Conservation (phyloP, 192 early-diverging fungal genomes). For the Entophlyctis helioformis region DNA sequence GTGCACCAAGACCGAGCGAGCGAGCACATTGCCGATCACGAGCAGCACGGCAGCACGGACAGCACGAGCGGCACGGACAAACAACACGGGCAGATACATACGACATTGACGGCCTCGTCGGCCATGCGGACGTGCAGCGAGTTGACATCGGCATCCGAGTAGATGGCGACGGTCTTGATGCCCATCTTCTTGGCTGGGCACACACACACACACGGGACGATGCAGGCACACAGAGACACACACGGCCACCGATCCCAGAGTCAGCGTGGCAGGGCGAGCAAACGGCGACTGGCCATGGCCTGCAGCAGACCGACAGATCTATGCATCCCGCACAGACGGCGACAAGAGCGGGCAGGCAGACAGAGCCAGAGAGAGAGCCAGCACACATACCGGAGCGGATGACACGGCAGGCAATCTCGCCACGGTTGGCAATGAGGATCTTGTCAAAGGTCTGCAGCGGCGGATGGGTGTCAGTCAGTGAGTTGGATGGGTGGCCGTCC, state of each 20-base stretch:
- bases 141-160: slow-evolving; percentile 85
- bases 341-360: no score
- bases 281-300: no score
- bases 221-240: no score
- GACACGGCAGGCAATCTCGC: slow-evolving; percentile 90
- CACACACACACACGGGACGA: background rate
- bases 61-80: background rate
- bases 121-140: slow-evolving; percentile 77
- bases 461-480: no score
- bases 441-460: slow-evolving; percentile 61
- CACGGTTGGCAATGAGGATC: slow-evolving; percentile 89
- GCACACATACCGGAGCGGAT: slow-evolving; percentile 51
- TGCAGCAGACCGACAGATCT: no score
- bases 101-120: slow-evolving; percentile 73
- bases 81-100: slow-evolving; percentile 10
- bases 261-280: no score
- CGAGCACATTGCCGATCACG: no score
- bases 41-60: no score
- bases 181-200: slow-evolving; percentile 72
- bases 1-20: background rate
- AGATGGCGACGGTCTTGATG: slow-evolving; percentile 87
- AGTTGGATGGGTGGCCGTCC: background rate
- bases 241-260: no score
- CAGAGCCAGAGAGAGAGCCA: no score
- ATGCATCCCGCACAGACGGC: background rate